phyloP scores from a whole-genome alignment of 2,329 filamentous ascomycete genomes.

The Penicillium sp. region DNA sequence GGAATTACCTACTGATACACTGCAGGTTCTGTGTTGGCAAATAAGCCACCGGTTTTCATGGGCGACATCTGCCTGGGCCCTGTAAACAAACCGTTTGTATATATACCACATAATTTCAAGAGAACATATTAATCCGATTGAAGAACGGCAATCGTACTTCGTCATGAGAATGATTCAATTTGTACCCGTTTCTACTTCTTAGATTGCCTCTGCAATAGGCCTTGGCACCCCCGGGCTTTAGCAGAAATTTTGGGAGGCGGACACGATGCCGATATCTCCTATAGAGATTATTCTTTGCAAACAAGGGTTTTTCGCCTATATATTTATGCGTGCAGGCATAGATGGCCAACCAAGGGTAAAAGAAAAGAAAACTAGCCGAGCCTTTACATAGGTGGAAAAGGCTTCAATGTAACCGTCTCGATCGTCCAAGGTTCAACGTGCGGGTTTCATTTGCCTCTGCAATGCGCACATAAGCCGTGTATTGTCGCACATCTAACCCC shows the following conservation, averaged over 20 bases:
- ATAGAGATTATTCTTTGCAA: too few relatives aligned
- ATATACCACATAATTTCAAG: neutral
- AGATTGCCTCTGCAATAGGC: neutral
- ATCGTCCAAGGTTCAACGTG: too few relatives aligned
- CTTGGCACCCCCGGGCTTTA: neutral
- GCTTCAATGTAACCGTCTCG: too few relatives aligned
- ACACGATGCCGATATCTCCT: neutral
- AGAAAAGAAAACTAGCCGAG: too few relatives aligned
- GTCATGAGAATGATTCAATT: neutral
- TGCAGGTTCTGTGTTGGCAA: constrained; percentile 59
- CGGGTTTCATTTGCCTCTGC: neutral
- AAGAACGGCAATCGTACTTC: neutral
- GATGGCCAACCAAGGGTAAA: too few relatives aligned
- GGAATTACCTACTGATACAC: constrained; percentile 12
- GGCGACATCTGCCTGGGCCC: neutral
- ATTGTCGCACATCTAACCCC: neutral
- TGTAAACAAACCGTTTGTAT: neutral
- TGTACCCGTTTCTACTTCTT: neutral
- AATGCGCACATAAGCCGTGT: neutral
- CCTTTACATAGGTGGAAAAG: too few relatives aligned
- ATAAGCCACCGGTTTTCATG: constrained; percentile 20
- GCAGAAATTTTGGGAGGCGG: neutral
- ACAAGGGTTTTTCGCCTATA: too few relatives aligned
- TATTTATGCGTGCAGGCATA: too few relatives aligned
- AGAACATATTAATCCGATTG: neutral